A percentile compares a stretch with the other conserved stretches of the same genome.
Conservation (phyloP, 768 basidiomycete species). For the Kwoniella europaea region DNA sequence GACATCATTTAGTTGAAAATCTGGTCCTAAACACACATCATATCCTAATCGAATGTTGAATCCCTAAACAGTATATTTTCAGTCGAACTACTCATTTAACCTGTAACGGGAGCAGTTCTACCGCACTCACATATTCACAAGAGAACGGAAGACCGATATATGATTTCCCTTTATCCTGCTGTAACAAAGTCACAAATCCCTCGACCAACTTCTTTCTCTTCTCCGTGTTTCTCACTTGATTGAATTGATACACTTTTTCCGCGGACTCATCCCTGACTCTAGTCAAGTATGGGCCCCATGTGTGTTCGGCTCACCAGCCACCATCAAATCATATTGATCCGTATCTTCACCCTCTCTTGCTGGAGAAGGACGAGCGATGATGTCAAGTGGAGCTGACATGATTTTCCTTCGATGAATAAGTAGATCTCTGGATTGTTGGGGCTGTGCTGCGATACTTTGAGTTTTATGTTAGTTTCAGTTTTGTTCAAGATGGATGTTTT, state of each 20-base stretch:
- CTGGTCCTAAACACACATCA: constrained; percentile 43
- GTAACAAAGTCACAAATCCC: constrained; percentile 10
- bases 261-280: constrained; percentile 24
- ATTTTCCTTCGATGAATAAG: not conserved
- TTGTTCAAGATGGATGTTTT: too few relatives aligned
- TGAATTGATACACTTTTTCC: constrained; percentile 35
- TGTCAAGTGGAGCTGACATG: not conserved
- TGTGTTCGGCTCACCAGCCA: constrained; percentile 38
- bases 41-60: constrained; percentile 46
- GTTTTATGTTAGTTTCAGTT: too few relatives aligned
- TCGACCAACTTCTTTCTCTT: constrained; percentile 31
- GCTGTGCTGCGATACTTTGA: too few relatives aligned
- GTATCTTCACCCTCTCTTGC: not conserved
- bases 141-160: constrained; percentile 35
- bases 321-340: constrained; percentile 31
- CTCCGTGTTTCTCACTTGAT: constrained; percentile 28
- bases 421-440: too few relatives aligned
- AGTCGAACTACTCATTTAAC: too few relatives aligned
- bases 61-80: constrained; percentile 26
- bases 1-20: constrained; percentile 47
- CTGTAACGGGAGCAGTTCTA: not conserved
- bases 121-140: constrained; percentile 48
- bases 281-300: constrained; percentile 27
- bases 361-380: not conserved
- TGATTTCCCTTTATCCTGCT: constrained; percentile 15